Percentiles rank a stretch among this genome's conserved stretches.
Evolutionary conservation across 345 rosid species (phyloP).

Genomic region (Kandelia obovata): DNA sequence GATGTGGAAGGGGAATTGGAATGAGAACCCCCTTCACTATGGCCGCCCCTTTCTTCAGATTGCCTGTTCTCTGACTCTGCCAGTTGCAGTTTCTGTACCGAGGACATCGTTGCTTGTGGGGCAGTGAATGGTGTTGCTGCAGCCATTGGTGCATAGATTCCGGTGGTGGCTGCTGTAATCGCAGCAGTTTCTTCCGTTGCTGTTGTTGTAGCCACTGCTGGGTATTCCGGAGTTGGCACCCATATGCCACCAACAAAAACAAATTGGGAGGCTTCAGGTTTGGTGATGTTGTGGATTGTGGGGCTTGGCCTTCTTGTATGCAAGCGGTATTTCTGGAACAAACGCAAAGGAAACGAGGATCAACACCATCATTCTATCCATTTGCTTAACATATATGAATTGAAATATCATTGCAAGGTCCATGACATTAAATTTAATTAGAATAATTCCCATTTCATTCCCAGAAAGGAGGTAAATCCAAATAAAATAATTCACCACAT

Average conservation of each 20-base stretch:
- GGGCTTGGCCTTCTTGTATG: constrained; percentile 77
- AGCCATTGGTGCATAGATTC: constrained; percentile 49
- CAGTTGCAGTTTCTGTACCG: constrained; percentile 10
- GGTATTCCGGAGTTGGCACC: constrained; percentile 66
- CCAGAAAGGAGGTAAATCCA: no score
- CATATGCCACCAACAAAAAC: constrained; percentile 92
- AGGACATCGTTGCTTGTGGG: background rate
- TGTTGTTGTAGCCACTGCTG: constrained; percentile 36
- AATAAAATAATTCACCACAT: no score
- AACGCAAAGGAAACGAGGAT: background rate
- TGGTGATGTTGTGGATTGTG: constrained; percentile 36
- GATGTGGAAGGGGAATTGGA: constrained; percentile 61
- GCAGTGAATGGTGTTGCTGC: constrained; percentile 17
- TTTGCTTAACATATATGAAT: no score
- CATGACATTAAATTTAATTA: no score
- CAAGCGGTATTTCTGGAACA: constrained; percentile 77
- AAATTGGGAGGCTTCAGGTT: constrained; percentile 64
- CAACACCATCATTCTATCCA: background rate
- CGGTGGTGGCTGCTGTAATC: constrained; percentile 18
- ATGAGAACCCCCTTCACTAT: constrained; percentile 34
- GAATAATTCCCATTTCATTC: no score
- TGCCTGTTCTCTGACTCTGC: constrained; percentile 24
- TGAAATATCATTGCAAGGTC: no score
- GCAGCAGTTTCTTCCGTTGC: constrained; percentile 24
- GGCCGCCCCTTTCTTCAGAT: constrained; percentile 50